phyloP scores from a whole-genome alignment of 257 asterid genomes.

The Nicotiana sylvestris region DNA sequence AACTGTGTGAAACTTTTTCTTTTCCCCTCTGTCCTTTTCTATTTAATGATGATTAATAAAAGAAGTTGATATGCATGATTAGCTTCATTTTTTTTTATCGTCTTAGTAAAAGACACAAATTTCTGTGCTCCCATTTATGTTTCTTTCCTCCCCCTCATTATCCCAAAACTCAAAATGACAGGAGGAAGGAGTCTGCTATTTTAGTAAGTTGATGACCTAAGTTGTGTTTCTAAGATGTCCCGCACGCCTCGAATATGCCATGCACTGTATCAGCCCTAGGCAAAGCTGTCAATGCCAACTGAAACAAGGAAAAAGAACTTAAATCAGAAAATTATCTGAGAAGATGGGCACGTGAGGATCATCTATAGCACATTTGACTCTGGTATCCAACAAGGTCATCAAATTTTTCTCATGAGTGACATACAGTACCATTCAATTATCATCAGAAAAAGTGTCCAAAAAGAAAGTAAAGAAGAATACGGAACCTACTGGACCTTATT shows the following conservation, averaged over 20 bases:
- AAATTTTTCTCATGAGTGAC: neutral
- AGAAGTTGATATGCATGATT: neutral
- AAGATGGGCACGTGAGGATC: neutral
- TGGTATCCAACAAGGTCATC: neutral
- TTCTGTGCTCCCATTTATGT: neutral
- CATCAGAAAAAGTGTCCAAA: neutral
- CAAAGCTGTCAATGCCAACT: constrained; percentile 88
- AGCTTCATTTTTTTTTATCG: neutral
- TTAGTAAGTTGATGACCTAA: no score
- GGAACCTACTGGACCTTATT: neutral
- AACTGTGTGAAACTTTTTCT: neutral
- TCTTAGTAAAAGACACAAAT: neutral
- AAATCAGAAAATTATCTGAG: neutral
- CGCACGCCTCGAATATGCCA: constrained; percentile 29
- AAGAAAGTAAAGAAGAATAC: neutral
- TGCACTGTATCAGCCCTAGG: constrained; percentile 50
- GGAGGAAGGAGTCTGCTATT: no score
- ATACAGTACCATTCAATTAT: neutral
- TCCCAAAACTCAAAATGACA: neutral
- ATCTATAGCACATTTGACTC: neutral
- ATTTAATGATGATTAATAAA: no score
- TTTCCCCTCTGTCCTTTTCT: neutral
- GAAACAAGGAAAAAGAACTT: constrained; percentile 22
- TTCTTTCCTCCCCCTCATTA: neutral
- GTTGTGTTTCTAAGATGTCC: no score